Evolutionary conservation across 2,329 filamentous ascomycete genomes (phyloP), one percentile per base, ranked within the genome.

Genomic region (Lasiodiplodia sp.): DNA sequence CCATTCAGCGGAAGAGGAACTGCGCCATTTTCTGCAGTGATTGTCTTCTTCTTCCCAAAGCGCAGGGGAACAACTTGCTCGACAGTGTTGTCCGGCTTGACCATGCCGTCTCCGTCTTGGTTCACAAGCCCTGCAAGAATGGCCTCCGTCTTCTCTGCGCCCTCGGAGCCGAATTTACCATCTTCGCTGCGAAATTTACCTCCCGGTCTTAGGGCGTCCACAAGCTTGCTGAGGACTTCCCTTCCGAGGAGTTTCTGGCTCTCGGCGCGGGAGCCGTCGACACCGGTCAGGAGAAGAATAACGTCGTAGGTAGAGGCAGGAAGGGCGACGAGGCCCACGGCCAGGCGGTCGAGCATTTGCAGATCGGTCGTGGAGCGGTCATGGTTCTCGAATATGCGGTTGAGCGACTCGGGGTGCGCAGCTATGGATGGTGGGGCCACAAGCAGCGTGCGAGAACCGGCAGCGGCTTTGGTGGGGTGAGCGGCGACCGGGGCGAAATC

Each of bases 261-360:
- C 79, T 94, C 91, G 70, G 79, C 74, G n/a, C 86, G 82, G 58
- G 89, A 85, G 72, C 90, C 89, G 76, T 93, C 90, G 69, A 90
- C 86, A 79, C 94, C 93, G 71, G 92, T 91, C 71, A 98, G 89
- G 66, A 99, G 87, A 58, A 97, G 87, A 53, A 98, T 87, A 53
- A 92, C 82, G 78, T 96, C 92, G 84, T 99, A 99, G 67, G 92
- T 92, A 60, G 88, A 83, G 66, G 87, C 74, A 1, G 94, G 91
- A 0, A 99, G 89, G 8, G 89, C 84, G 68, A 96, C 92, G 47
- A 97, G 85, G 70, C 93, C 93, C 44, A 92, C 88, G 2, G 92
- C 89, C 51, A 99, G 87, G 64, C 96, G 93, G 83, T 99, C 96
- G 70, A 99, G 91, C 96, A 99, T 99, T 81, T 98, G 96, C 66